phyloP scores from a whole-genome alignment of 2,329 filamentous ascomycete genomes.

The Aspergillus brunneoviolaceus region DNA sequence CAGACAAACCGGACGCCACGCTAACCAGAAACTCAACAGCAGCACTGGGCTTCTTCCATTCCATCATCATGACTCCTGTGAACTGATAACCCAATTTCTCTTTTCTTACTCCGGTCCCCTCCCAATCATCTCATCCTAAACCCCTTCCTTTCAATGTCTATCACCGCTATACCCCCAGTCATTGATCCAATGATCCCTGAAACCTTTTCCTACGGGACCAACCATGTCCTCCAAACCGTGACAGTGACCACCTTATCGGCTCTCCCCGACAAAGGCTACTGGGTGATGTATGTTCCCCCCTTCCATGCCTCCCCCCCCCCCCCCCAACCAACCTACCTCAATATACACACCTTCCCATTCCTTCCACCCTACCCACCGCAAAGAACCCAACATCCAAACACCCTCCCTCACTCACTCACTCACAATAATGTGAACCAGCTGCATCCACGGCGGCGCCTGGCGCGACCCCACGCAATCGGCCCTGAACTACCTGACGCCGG shows the following conservation, averaged over 20 bases:
- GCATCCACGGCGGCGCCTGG: conserved; percentile 53
- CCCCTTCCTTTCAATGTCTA: neutral
- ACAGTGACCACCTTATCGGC: conserved; percentile 27
- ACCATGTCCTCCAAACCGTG: conserved; percentile 36
- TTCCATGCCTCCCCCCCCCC: neutral
- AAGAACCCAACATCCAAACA: neutral
- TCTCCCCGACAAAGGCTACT: conserved; percentile 30
- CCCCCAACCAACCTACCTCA: neutral
- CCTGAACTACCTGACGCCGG: conserved; percentile 33
- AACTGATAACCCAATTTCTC: neutral
- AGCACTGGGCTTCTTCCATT: neutral
- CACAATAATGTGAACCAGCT: conserved; percentile 25
- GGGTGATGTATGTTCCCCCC: conserved; percentile 39
- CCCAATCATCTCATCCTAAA: neutral
- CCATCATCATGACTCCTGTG: neutral
- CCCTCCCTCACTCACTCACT: too few species aligned
- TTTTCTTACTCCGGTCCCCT: neutral
- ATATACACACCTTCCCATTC: neutral
- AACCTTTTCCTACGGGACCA: conserved; percentile 28
- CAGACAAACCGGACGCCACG: conserved; percentile 3
- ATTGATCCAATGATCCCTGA: conserved; percentile 12
- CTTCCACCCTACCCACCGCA: neutral
- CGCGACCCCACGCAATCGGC: conserved; percentile 45
- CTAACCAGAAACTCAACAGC: neutral
- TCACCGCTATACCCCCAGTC: neutral